Base-by-base conservation (phyloP, 2,329 filamentous ascomycete species). In the Clonostachys sp. region DNA sequence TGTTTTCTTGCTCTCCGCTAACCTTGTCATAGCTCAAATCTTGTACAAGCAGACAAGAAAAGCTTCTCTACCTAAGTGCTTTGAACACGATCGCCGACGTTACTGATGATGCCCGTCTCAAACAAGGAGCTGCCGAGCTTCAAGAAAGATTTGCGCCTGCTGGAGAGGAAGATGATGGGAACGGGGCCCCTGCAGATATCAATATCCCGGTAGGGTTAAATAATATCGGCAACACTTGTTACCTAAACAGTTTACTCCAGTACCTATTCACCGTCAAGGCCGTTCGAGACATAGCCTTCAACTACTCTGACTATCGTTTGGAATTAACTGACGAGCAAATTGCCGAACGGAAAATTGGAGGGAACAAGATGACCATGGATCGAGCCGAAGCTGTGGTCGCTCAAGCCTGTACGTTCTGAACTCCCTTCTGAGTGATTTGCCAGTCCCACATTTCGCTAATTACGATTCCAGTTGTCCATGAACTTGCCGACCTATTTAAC, bases 191-290 rank as follows among this genome's bases (percentile, higher is more conserved):
- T 4, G 59, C 61, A 13, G 59, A 72, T 47, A 57, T 68, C 42
- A 73, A 80, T 33, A 83, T 89, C 64, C 94, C 94, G 1, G 88
- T 95, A 18, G 94, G 94, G 0, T 77, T 97, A 6, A 80, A 84
- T 53, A 99, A 97, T 57, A 95, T 97, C 48, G 91, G 94, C 50
- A 99, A 99, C 60, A 99, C 95, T 0, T 99, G 94, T 64, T 99
- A 99, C 59, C 77, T 99, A 47, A 99, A 99, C 72, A 97, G 92
- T 67, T 79, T 99, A 44, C 75, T 99, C 10, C 94, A 99, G 58
- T 97, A 95, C 61, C 87, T 96, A 55, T 96, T 95, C 63, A 95
- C 91, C 0, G 81, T 97, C 47, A 86, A 84, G 51, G 84, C 89
- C 3, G 75, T 97, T 33, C 82, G 92, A 44, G 79, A 94, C 6